A percentile compares a stretch with the other conserved stretches of the same genome.
Evolutionary conservation across 352 stramenopile genomes (phyloP).

Genomic region (Phytophthora citrophthora): DNA sequence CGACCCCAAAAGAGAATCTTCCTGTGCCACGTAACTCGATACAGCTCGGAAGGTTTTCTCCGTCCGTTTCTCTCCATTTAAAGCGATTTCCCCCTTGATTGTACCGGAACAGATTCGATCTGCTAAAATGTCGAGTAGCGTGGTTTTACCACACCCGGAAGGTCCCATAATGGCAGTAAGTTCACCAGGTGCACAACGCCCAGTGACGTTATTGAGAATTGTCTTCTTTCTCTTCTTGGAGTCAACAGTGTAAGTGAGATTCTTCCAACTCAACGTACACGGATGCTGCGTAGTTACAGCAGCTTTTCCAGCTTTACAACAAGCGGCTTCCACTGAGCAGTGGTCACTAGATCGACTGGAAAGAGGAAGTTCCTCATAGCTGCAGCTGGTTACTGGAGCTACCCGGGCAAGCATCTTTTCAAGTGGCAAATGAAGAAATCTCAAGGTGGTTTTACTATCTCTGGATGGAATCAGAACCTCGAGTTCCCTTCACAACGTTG

Average conservation of each 20-base stretch:
- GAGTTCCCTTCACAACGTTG: background rate
- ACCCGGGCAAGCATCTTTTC: constrained; percentile 8
- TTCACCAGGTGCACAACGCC: constrained; percentile 56
- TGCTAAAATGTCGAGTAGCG: constrained; percentile 71
- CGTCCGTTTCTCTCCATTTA: constrained; percentile 51
- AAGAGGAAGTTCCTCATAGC: constrained; percentile 9
- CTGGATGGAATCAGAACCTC: constrained; percentile 8
- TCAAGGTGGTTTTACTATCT: constrained; percentile 1
- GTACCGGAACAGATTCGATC: constrained; percentile 40
- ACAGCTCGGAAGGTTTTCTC: constrained; percentile 42
- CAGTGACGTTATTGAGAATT: constrained; percentile 64
- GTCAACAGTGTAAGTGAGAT: constrained; percentile 24
- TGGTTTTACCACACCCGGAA: constrained; percentile 68
- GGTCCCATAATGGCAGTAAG: constrained; percentile 72
- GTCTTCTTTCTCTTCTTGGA: constrained; percentile 39
- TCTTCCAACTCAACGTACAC: constrained; percentile 27
- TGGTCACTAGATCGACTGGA: constrained; percentile 15
- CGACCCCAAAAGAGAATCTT: constrained; percentile 60
- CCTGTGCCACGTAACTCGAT: constrained; percentile 65
- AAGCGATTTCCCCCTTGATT: constrained; percentile 47
- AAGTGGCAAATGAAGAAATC: constrained; percentile 1
- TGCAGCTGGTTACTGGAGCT: background rate
- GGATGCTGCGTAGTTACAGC: constrained; percentile 5
- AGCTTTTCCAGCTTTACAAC: background rate
- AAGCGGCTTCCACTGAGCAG: constrained; percentile 9